phyloP scores from a whole-genome alignment of 306 rosid genomes.

The Clitoria ternatea region DNA sequence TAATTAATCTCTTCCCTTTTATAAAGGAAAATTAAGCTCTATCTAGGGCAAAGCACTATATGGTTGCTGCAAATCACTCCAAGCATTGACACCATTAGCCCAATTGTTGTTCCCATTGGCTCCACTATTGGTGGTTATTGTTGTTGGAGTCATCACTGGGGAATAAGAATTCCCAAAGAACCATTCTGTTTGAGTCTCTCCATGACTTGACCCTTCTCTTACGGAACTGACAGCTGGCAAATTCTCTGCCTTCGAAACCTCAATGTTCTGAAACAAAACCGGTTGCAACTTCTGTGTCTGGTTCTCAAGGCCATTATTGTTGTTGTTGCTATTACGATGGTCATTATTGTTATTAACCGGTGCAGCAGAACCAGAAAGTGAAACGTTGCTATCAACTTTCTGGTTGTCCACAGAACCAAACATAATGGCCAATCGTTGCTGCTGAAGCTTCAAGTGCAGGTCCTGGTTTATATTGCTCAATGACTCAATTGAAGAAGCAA shows the following conservation, averaged over 20 bases:
- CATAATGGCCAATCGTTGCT: constrained; percentile 58
- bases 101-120: constrained; percentile 27
- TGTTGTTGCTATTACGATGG: no score
- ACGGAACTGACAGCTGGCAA: constrained; percentile 6
- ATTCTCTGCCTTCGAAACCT: constrained; percentile 26
- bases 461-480: constrained; percentile 72
- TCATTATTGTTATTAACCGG: no score
- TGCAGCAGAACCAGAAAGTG: constrained; percentile 9
- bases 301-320: constrained; percentile 25
- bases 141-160: constrained; percentile 39
- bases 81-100: constrained; percentile 45
- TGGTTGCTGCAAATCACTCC: constrained; percentile 62
- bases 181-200: constrained; percentile 51
- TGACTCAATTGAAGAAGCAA: constrained; percentile 73
- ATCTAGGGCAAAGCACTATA: constrained; percentile 62
- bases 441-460: constrained; percentile 78
- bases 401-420: constrained; percentile 36
- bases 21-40: not conserved
- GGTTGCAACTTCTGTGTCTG: constrained; percentile 34
- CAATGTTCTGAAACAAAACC: constrained; percentile 47
- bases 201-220: constrained; percentile 26
- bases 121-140: constrained; percentile 35
- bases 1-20: not conserved
- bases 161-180: constrained; percentile 60
- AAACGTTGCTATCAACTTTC: not conserved